Evolutionary conservation across 2,329 filamentous ascomycete genomes (phyloP).

Genomic region (Cordyceps militaris): DNA sequence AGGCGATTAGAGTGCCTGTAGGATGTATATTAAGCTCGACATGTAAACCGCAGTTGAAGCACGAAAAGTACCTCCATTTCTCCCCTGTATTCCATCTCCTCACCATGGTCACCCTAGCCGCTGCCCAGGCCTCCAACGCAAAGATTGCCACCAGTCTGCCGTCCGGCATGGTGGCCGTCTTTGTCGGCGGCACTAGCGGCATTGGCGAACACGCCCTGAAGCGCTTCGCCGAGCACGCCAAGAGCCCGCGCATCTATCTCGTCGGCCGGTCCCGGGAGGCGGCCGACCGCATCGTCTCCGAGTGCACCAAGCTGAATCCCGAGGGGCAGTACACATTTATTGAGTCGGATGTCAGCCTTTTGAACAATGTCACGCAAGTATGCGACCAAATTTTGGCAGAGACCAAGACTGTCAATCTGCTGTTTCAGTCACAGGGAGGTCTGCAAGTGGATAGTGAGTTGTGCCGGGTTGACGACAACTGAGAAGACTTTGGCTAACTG

Average conservation of each 20-base stretch:
- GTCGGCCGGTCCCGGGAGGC: slow-evolving; percentile 38
- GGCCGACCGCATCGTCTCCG: slow-evolving; percentile 32
- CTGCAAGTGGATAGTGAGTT: background rate
- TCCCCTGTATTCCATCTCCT: background rate
- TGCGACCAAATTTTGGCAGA: slow-evolving; percentile 42
- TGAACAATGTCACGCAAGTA: slow-evolving; percentile 41
- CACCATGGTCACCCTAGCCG: slow-evolving; percentile 27
- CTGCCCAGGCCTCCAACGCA: slow-evolving; percentile 28
- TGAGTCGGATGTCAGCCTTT: slow-evolving; percentile 36
- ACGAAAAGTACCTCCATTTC: background rate
- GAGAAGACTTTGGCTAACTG: background rate
- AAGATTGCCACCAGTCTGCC: slow-evolving; percentile 26
- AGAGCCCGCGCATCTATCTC: slow-evolving; percentile 37
- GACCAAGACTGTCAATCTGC: slow-evolving; percentile 46
- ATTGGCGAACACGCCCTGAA: slow-evolving; percentile 42
- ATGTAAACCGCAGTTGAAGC: too few species aligned
- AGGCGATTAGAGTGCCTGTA: background rate
- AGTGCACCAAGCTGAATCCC: slow-evolving; percentile 37
- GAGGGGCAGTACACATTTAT: slow-evolving; percentile 39
- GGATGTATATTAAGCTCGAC: background rate
- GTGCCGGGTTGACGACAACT: background rate
- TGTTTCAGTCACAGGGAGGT: slow-evolving; percentile 29
- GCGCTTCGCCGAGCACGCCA: slow-evolving; percentile 34
- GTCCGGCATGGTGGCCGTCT: slow-evolving; percentile 38
- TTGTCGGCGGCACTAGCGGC: slow-evolving; percentile 44